A percentile compares a stretch with the other conserved stretches of the same genome.
phyloP scores from a whole-genome alignment of 768 basidiomycete species.

The Amanita rimosa region DNA sequence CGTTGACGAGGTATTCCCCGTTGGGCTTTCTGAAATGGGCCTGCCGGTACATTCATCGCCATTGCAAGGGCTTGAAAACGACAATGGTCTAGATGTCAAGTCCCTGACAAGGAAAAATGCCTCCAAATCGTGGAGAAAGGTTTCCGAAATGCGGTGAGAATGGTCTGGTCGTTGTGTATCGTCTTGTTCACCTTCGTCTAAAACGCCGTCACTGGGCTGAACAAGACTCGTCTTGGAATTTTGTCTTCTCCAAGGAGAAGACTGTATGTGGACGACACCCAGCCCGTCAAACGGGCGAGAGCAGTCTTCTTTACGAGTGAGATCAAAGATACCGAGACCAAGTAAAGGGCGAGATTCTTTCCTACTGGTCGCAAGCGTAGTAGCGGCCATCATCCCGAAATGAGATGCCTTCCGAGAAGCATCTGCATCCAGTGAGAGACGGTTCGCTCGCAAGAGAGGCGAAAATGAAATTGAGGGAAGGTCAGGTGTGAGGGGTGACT shows the following conservation, averaged over 20 bases:
- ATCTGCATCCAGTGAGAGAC: not conserved
- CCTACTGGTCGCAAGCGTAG: not conserved
- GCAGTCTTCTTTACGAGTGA: constrained; percentile 1
- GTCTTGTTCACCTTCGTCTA: not conserved
- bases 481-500: not conserved
- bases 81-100: not conserved
- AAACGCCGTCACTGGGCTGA: not conserved
- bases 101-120: constrained; percentile 1
- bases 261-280: constrained; percentile 3
- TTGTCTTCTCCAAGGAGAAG: not conserved
- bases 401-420: not conserved
- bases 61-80: no score
- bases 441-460: not conserved
- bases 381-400: not conserved
- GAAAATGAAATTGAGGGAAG: not conserved
- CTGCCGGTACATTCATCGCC: no score
- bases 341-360: not conserved
- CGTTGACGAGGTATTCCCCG: no score
- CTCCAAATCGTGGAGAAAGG: constrained; percentile 1
- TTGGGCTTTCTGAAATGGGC: no score
- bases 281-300: not conserved
- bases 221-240: not conserved
- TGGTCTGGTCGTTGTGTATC: not conserved
- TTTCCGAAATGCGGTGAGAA: not conserved
- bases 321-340: not conserved